Evolutionary conservation across 345 rosid genomes (phyloP).

Genomic region (Dimocarpus longan): DNA sequence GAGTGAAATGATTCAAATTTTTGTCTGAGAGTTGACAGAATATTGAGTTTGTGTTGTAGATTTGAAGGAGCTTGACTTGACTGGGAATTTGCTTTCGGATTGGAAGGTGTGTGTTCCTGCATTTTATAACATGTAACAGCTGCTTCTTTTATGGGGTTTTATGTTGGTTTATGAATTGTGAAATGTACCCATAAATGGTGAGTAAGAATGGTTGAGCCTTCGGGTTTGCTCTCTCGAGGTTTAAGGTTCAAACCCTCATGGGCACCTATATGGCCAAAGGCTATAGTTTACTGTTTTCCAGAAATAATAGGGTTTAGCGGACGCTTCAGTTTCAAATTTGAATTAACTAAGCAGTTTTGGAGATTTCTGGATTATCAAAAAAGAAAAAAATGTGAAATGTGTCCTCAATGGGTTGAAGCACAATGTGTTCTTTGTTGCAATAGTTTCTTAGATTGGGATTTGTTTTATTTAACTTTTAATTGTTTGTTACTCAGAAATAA

Average conservation of each 20-base stretch:
- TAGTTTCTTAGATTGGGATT: background rate
- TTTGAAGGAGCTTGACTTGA: conserved; percentile 81
- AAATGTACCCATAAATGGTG: too few relatives aligned
- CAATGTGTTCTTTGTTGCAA: background rate
- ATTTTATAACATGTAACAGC: background rate
- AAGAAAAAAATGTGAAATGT: background rate
- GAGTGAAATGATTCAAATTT: background rate
- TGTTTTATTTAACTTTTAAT: background rate
- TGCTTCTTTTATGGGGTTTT: background rate
- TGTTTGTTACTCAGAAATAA: background rate
- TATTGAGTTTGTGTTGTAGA: conserved; percentile 44
- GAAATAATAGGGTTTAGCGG: too few relatives aligned
- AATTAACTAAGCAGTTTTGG: too few relatives aligned
- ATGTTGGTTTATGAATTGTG: background rate
- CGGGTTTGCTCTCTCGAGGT: too few relatives aligned
- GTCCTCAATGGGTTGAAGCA: background rate
- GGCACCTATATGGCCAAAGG: too few relatives aligned
- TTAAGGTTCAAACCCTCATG: too few relatives aligned
- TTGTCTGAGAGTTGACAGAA: background rate
- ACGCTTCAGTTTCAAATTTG: too few relatives aligned
- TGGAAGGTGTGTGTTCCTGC: conserved; percentile 66
- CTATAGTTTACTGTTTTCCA: too few relatives aligned
- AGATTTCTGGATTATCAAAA: too few relatives aligned
- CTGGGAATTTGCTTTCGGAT: conserved; percentile 85
- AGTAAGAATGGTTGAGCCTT: too few relatives aligned